Base-by-base conservation (phyloP, 305 asterid species). In the Galium porrigens region DNA sequence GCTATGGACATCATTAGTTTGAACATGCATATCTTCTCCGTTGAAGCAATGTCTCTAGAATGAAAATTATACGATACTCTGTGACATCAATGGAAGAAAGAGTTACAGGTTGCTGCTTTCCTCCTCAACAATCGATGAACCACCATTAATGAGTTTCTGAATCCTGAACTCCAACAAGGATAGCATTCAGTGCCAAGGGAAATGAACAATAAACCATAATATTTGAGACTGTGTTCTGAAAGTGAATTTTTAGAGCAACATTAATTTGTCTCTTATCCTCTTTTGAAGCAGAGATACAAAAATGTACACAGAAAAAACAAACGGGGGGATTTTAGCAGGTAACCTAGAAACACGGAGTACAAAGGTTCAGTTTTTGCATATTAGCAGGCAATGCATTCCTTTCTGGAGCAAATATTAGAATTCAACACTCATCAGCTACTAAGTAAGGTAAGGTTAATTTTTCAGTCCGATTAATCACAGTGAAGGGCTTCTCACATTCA, bases 1-100 rank as follows among this genome's bases (percentile, higher is more conserved):
- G 63, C 48, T 74, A 65, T 52, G 18, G 10, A 46, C 75, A 68
- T 67, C 74, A 59, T 66, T 74, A 67, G 76, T 70, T 74, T 76
- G 77, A 66, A 61, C 74, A 63, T 79, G 61, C 33, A 58, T 78
- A 61, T 81, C 70, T 77, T 79, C 64, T 83, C 88, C 87, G 82
- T 84, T 70, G 41, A 63, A 52, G 15, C 42, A 10, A 48, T 58
- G 46, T 5, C 15, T 6, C 8, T 64, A 2, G 8, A 63, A 30
- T 3, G 33, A 1, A 9, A 30, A 32, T n/a, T 30, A 44, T 6
- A 25, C 0, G 33, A 32, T 48, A 33, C 15, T 0, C 46, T n/a
- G 53, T n/a, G 33, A 27, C 46, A 30, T 46, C 58, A 63, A 63
- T 48, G 18, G 30, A 49, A 64, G 9, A 17, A n/a, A 25, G 9